Evolutionary conservation across 768 basidiomycete species (phyloP).

Genomic region (Termitomyces heimii): DNA sequence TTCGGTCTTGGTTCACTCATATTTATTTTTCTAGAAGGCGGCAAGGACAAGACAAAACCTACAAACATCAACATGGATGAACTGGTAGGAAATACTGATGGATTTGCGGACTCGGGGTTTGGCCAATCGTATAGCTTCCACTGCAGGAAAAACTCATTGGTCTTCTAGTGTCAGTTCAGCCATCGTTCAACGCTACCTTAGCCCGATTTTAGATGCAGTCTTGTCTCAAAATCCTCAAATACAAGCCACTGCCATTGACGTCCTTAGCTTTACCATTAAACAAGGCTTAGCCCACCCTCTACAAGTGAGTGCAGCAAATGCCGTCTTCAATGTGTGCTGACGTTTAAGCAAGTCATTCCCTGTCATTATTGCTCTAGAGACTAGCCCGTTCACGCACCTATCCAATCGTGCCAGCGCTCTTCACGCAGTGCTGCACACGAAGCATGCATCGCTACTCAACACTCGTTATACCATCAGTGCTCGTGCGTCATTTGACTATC

Average conservation of each 20-base stretch:
- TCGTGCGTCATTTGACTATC: constrained; percentile 77
- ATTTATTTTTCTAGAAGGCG: constrained; percentile 25
- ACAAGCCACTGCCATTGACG: constrained; percentile 83
- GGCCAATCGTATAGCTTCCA: constrained; percentile 11
- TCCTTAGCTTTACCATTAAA: constrained; percentile 87
- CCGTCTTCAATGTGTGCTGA: neutral
- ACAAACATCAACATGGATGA: constrained; percentile 83
- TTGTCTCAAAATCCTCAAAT: constrained; percentile 64
- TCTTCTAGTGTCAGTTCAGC: constrained; percentile 80
- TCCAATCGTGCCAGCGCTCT: constrained; percentile 74
- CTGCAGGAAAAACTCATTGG: neutral
- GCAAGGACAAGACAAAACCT: constrained; percentile 38
- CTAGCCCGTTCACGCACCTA: constrained; percentile 54
- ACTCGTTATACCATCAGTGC: constrained; percentile 81
- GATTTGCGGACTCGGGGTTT: constrained; percentile 96
- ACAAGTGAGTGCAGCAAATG: constrained; percentile 43
- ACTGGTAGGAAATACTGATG: constrained; percentile 90
- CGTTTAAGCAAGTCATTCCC: constrained; percentile 69
- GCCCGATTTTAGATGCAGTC: constrained; percentile 75
- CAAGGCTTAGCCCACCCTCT: constrained; percentile 96
- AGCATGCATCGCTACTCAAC: constrained; percentile 87
- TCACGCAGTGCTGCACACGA: constrained; percentile 78
- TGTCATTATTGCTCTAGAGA: constrained; percentile 90
- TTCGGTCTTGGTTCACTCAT: neutral
- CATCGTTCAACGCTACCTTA: constrained; percentile 88